Evolutionary conservation across 2,329 filamentous ascomycete species (phyloP).

Genomic region (Alternaria sp.): DNA sequence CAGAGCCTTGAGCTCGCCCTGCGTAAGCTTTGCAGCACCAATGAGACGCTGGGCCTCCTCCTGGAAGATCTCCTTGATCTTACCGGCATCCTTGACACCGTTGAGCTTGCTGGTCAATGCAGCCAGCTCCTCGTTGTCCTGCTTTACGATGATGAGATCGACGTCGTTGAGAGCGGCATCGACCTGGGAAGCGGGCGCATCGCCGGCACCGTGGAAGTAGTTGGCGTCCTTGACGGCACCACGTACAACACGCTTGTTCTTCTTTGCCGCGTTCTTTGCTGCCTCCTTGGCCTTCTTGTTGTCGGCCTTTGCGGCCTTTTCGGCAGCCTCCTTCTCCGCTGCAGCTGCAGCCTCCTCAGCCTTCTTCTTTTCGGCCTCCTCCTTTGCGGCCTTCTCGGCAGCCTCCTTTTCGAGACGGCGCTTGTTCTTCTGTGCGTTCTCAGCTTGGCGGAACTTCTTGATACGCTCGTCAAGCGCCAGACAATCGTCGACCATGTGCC

Average conservation of each 20-base stretch:
- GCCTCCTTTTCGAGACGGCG: conserved; percentile 90
- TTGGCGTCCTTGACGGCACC: conserved; percentile 95
- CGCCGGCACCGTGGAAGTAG: conserved; percentile 77
- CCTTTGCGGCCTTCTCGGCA: conserved; percentile 82
- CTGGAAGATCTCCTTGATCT: conserved; percentile 84
- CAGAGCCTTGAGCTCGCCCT: conserved; percentile 76
- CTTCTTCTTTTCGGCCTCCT: conserved; percentile 84
- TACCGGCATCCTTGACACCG: conserved; percentile 75
- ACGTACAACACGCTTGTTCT: conserved; percentile 99
- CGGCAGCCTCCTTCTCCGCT: conserved; percentile 83
- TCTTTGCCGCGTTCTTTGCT: conserved; percentile 98
- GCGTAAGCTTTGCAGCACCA: conserved; percentile 83
- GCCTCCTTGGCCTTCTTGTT: conserved; percentile 98
- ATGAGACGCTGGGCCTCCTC: conserved; percentile 80
- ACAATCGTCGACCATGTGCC: conserved; percentile 86
- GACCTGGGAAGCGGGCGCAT: conserved; percentile 77
- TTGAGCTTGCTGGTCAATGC: conserved; percentile 80
- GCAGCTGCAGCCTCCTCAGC: conserved; percentile 80
- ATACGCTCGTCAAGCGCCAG: conserved; percentile 90
- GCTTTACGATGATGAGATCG: conserved; percentile 84
- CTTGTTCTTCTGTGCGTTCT: conserved; percentile 95
- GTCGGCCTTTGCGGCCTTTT: conserved; percentile 82
- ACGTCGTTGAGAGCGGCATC: conserved; percentile 84
- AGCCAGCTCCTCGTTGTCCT: conserved; percentile 90
- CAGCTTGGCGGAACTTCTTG: conserved; percentile 93